A percentile compares a stretch with the other conserved stretches of the same genome.
These are phyloP conservation scores for Fagus crenata DNA, from an alignment of 306 rosid genomes.

Conservation along the genomic window DNA sequence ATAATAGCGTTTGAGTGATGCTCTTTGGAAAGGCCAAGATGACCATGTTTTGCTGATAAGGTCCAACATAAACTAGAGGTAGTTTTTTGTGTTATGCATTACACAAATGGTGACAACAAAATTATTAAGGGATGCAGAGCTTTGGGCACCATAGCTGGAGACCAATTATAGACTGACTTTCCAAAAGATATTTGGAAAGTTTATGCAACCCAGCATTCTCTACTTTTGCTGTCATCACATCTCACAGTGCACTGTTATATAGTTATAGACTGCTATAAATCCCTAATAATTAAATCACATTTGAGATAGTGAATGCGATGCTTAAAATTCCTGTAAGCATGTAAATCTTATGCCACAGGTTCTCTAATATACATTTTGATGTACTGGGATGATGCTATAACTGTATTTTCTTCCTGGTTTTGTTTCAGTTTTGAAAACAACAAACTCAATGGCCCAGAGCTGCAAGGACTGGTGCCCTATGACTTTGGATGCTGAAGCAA, in stretches of 20 bases:
- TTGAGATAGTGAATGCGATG: no score
- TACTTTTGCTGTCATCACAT: not conserved
- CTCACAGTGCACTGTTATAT: no score
- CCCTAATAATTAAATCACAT: no score
- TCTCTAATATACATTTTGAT: not conserved
- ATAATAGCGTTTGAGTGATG: not conserved
- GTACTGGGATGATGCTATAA: not conserved
- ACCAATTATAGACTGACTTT: not conserved
- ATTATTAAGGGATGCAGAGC: not conserved
- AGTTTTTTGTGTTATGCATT: conserved; percentile 1
- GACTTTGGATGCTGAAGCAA: conserved; percentile 80
- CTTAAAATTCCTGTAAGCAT: no score
- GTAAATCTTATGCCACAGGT: not conserved
- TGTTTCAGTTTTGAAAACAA: conserved; percentile 74
- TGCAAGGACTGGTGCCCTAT: conserved; percentile 79
- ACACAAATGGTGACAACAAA: not conserved
- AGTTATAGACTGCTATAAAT: no score
- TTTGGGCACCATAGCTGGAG: not conserved
- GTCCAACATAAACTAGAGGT: conserved; percentile 15
- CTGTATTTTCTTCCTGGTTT: not conserved
- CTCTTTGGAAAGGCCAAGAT: not conserved
- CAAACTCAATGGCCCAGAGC: conserved; percentile 78
- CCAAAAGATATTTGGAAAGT: not conserved
- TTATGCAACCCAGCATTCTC: not conserved
- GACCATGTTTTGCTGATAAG: not conserved